Percentiles rank a stretch among this genome's conserved stretches.
Evolutionary conservation across 306 rosid genomes (phyloP).

Genomic region (Arachis hypogaea): DNA sequence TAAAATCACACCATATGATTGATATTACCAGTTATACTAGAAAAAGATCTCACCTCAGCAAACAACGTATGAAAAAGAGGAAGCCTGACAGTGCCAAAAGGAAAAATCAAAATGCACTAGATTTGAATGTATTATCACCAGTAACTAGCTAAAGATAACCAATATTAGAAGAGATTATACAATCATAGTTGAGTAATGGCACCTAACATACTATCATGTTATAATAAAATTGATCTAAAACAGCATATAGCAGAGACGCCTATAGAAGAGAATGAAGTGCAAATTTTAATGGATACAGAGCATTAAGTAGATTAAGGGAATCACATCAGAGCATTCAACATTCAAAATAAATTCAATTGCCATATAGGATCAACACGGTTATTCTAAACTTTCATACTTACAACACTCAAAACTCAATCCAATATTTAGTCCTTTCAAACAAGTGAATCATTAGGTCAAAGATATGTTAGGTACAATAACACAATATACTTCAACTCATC

Average conservation of each 20-base stretch:
- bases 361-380: background rate
- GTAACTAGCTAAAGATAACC: slow-evolving; percentile 35
- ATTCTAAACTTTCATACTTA: background rate
- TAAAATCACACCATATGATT: slow-evolving; percentile 12
- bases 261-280: background rate
- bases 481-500: no score
- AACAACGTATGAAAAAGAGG: slow-evolving; percentile 23
- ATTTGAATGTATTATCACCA: slow-evolving; percentile 30
- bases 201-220: slow-evolving; percentile 21
- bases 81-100: slow-evolving; percentile 45
- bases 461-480: slow-evolving; percentile 24
- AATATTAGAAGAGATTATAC: slow-evolving; percentile 26
- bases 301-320: slow-evolving; percentile 23
- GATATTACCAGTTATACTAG: slow-evolving; percentile 9
- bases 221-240: background rate
- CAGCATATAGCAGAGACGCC: background rate
- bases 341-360: slow-evolving; percentile 14
- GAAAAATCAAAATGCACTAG: slow-evolving; percentile 37
- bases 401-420: slow-evolving; percentile 28
- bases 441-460: slow-evolving; percentile 31
- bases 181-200: slow-evolving; percentile 10
- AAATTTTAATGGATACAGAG: background rate
- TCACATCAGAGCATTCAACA: slow-evolving; percentile 26
- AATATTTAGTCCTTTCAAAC: slow-evolving; percentile 37
- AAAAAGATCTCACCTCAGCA: slow-evolving; percentile 40